Conservation (phyloP, 139 green algal genomes). For the Picochlorum sp. region DNA sequence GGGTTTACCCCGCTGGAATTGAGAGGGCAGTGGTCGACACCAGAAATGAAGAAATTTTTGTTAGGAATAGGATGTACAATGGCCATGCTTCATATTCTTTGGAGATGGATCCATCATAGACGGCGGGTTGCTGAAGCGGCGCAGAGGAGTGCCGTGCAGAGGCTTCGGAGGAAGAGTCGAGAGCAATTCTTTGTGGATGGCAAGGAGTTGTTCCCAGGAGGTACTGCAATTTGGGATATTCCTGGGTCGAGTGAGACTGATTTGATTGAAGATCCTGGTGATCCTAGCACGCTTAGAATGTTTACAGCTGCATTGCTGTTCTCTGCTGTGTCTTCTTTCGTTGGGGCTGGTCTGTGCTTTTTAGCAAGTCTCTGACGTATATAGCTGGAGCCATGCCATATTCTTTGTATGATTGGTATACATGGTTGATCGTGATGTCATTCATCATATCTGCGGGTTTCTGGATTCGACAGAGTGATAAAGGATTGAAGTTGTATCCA, state of each 20-base stretch:
- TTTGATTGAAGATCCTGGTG: background rate
- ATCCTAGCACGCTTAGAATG: constrained; percentile 13
- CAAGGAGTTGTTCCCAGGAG: background rate
- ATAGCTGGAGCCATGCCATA: constrained; percentile 25
- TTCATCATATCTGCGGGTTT: constrained; percentile 38
- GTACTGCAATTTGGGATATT: background rate
- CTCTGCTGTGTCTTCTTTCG: constrained; percentile 35
- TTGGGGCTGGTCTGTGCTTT: constrained; percentile 45
- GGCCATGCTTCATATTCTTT: constrained; percentile 21
- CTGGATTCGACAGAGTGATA: constrained; percentile 34
- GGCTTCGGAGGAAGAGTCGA: background rate
- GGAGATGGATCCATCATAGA: constrained; percentile 7
- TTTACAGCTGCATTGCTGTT: constrained; percentile 36
- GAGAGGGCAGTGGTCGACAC: constrained; percentile 28
- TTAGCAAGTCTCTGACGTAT: constrained; percentile 43
- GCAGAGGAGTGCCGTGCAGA: background rate
- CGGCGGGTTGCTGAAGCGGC: background rate
- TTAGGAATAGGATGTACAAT: constrained; percentile 22
- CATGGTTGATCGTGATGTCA: constrained; percentile 27
- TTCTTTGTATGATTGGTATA: constrained; percentile 34
- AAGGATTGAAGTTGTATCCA: constrained; percentile 31
- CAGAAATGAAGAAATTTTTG: constrained; percentile 34
- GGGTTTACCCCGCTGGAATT: constrained; percentile 34
- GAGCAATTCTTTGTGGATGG: background rate
- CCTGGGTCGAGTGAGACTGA: constrained; percentile 13